A percentile compares a stretch with the other conserved stretches of the same genome.
Evolutionary conservation across 345 rosid genomes (phyloP).

Genomic region (Camelina neglecta): DNA sequence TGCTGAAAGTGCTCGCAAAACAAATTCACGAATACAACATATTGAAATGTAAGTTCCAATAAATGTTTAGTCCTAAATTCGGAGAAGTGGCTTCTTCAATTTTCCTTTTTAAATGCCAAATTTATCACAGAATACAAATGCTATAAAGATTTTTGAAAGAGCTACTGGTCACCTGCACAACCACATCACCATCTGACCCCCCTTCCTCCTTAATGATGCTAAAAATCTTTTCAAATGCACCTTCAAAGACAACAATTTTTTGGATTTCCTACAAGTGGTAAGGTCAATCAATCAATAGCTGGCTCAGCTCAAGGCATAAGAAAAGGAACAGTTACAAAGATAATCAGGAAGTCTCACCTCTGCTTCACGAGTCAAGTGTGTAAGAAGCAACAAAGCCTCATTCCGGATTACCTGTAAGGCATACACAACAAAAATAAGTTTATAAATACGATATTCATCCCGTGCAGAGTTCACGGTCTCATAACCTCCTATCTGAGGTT

Average conservation of each 20-base stretch:
- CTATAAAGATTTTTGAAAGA: neutral
- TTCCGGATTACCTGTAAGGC: slow-evolving; percentile 82
- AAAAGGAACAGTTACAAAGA: slow-evolving; percentile 14
- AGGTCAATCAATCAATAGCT: slow-evolving; percentile 18
- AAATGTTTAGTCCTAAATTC: neutral
- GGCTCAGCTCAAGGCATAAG: slow-evolving; percentile 14
- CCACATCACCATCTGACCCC: slow-evolving; percentile 97
- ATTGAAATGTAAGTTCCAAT: slow-evolving; percentile 6
- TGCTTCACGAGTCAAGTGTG: slow-evolving; percentile 95
- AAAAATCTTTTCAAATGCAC: slow-evolving; percentile 94
- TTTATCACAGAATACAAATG: slow-evolving; percentile 5
- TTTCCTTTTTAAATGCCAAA: neutral
- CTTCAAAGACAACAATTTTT: slow-evolving; percentile 98
- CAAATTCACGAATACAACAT: slow-evolving; percentile 1
- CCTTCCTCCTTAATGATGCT: slow-evolving; percentile 97
- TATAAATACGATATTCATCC: neutral
- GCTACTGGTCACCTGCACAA: slow-evolving; percentile 77
- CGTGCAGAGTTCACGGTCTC: slow-evolving; percentile 20
- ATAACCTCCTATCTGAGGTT: slow-evolving; percentile 28
- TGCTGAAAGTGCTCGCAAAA: neutral
- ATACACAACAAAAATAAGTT: slow-evolving; percentile 28
- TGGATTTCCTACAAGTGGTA: slow-evolving; percentile 80
- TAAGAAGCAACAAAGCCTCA: slow-evolving; percentile 94
- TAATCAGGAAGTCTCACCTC: slow-evolving; percentile 60
- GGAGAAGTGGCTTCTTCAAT: slow-evolving; percentile 15